A percentile compares a stretch with the other conserved stretches of the same genome.
Conservation (phyloP, 345 rosid species). For the Sisymbrium irio region DNA sequence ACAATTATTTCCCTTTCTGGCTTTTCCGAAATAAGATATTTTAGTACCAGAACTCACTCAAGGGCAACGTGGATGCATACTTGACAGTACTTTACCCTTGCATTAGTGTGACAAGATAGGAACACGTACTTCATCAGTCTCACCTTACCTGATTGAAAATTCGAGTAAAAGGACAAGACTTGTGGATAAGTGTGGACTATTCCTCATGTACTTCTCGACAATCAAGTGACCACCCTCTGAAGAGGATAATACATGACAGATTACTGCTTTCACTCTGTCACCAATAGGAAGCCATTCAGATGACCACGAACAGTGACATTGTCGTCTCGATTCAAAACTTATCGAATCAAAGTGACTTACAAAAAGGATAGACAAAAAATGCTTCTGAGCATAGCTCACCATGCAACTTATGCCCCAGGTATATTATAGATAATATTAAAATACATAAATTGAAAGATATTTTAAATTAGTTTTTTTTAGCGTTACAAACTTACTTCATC, state of each 20-base stretch:
- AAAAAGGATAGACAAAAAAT: background rate
- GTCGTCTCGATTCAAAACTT: slow-evolving; percentile 52
- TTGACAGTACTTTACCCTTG: background rate
- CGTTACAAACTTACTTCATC: background rate
- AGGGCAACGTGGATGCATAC: slow-evolving; percentile 42
- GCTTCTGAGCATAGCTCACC: background rate
- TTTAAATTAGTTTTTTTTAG: background rate
- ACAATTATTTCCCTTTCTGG: background rate
- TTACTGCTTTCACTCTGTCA: slow-evolving; percentile 8
- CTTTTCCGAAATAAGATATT: background rate
- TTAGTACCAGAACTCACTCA: slow-evolving; percentile 44
- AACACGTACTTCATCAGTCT: background rate
- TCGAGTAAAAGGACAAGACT: slow-evolving; percentile 54
- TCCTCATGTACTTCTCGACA: slow-evolving; percentile 66
- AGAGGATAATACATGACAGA: slow-evolving; percentile 21
- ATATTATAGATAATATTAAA: background rate
- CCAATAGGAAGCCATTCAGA: slow-evolving; percentile 37
- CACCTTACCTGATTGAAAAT: slow-evolving; percentile 56
- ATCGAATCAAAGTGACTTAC: background rate
- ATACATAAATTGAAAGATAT: background rate
- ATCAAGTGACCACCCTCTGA: slow-evolving; percentile 64
- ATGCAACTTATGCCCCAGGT: background rate
- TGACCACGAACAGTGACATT: slow-evolving; percentile 52
- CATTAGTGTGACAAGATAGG: slow-evolving; percentile 1
- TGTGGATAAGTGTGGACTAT: slow-evolving; percentile 49